Conservation (phyloP, 495 filamentous ascomycete species). For the Penicillium ucsense region DNA sequence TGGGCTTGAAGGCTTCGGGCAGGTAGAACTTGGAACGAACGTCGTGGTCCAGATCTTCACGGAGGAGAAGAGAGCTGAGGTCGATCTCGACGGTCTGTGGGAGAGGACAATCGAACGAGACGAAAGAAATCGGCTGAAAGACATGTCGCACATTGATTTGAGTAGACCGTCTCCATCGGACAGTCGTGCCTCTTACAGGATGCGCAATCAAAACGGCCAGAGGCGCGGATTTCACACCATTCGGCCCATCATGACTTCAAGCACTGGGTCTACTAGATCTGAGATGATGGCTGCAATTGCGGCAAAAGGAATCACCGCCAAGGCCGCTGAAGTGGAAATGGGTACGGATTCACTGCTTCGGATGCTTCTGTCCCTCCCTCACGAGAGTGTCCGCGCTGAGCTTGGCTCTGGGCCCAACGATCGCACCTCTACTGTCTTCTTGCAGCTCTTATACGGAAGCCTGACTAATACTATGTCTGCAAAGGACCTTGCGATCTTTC, state of each 20-base stretch:
- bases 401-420: constrained; percentile 37
- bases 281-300: neutral
- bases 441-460: constrained; percentile 33
- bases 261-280: neutral
- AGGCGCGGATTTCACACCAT: constrained; percentile 14
- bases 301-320: neutral
- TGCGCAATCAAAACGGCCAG: constrained; percentile 9
- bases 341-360: constrained; percentile 20
- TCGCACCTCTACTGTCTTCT: constrained; percentile 37
- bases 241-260: neutral
- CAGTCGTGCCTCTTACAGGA: constrained; percentile 8
- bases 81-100: constrained; percentile 82
- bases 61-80: constrained; percentile 69
- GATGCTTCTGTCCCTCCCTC: constrained; percentile 23
- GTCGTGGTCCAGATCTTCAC: constrained; percentile 89
- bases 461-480: constrained; percentile 21
- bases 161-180: constrained; percentile 10
- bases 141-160: constrained; percentile 3
- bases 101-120: constrained; percentile 37
- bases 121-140: constrained; percentile 21
- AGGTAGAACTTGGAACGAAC: constrained; percentile 41
- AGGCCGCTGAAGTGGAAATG: constrained; percentile 3
- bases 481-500: constrained; percentile 18
- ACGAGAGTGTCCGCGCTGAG: constrained; percentile 18
- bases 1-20: constrained; percentile 66